Conservation (phyloP, 1,284 basidiomycete species). For the Amylostereum chailletii region DNA sequence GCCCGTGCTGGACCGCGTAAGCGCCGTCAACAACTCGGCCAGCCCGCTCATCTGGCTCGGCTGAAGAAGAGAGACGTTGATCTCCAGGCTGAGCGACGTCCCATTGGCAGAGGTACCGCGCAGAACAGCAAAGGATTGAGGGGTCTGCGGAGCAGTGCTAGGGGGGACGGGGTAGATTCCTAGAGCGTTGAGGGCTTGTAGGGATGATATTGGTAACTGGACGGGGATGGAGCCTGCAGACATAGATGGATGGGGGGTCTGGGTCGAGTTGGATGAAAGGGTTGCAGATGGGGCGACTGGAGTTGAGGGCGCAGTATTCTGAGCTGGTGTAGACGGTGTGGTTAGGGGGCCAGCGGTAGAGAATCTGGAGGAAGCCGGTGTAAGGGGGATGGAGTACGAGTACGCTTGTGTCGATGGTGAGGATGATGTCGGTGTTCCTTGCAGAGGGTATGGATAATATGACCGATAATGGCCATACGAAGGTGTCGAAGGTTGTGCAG, state of each 20-base stretch:
- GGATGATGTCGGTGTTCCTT: slow-evolving; percentile 10
- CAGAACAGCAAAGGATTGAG: slow-evolving; percentile 60
- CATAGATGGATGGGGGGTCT: slow-evolving; percentile 18
- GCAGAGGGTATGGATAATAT: slow-evolving; percentile 8
- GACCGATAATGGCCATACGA: slow-evolving; percentile 10
- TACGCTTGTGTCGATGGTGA: slow-evolving; percentile 1
- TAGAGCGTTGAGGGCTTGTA: slow-evolving; percentile 58
- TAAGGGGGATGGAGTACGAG: slow-evolving; percentile 1
- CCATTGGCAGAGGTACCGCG: slow-evolving; percentile 62
- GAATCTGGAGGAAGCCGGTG: slow-evolving; percentile 7
- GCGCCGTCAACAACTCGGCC: slow-evolving; percentile 58
- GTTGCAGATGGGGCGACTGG: slow-evolving; percentile 14
- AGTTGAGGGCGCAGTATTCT: slow-evolving; percentile 12
- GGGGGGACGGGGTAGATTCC: slow-evolving; percentile 67
- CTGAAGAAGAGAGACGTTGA: slow-evolving; percentile 64
- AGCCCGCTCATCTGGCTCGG: slow-evolving; percentile 64
- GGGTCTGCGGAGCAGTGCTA: slow-evolving; percentile 34
- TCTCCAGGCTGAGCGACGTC: slow-evolving; percentile 61
- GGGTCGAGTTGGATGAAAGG: slow-evolving; percentile 15
- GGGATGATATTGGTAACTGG: slow-evolving; percentile 59
- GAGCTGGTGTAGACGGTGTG: neutral
- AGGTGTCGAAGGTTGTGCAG: neutral
- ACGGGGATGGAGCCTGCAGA: slow-evolving; percentile 53
- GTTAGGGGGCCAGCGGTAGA: slow-evolving; percentile 12
- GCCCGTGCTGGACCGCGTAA: slow-evolving; percentile 24